Conservation (phyloP, 2,329 filamentous ascomycete species). For the Periconia sp. region DNA sequence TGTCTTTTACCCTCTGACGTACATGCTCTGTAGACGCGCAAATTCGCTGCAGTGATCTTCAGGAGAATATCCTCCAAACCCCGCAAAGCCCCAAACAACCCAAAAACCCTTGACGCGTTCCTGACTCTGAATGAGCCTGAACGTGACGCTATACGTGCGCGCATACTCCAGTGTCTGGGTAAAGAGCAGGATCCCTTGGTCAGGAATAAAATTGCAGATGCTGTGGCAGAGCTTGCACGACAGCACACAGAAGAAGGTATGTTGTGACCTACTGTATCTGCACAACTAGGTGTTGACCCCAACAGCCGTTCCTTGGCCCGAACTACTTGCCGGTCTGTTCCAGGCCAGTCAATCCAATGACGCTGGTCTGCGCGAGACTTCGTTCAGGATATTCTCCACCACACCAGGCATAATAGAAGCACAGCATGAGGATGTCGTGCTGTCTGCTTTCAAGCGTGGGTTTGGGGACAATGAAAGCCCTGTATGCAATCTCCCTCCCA, state of each 20-base stretch:
- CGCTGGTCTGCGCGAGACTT: slow-evolving; percentile 81
- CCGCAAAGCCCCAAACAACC: slow-evolving; percentile 69
- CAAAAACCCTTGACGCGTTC: slow-evolving; percentile 79
- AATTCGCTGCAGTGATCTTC: slow-evolving; percentile 92
- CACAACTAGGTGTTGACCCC: slow-evolving; percentile 7
- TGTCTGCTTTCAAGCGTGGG: slow-evolving; percentile 84
- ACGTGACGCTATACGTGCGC: slow-evolving; percentile 76
- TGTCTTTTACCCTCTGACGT: not conserved
- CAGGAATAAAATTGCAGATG: slow-evolving; percentile 94
- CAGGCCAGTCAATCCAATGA: slow-evolving; percentile 86
- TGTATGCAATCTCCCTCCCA: slow-evolving; percentile 49
- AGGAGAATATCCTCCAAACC: slow-evolving; percentile 89
- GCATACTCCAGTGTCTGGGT: slow-evolving; percentile 76
- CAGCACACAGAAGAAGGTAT: slow-evolving; percentile 92
- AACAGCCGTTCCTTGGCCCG: slow-evolving; percentile 81
- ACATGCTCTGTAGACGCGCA: slow-evolving; percentile 66
- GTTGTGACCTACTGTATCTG: slow-evolving; percentile 32
- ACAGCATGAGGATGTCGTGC: slow-evolving; percentile 89
- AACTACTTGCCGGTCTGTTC: slow-evolving; percentile 83
- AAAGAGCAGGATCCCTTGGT: slow-evolving; percentile 73
- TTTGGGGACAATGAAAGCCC: slow-evolving; percentile 86
- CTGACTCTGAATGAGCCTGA: slow-evolving; percentile 74
- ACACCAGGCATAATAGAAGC: slow-evolving; percentile 95
- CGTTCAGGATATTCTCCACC: slow-evolving; percentile 92
- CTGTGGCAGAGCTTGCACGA: slow-evolving; percentile 92